phyloP scores from a whole-genome alignment of 331 rosid genomes.

The Ulmus americana region DNA sequence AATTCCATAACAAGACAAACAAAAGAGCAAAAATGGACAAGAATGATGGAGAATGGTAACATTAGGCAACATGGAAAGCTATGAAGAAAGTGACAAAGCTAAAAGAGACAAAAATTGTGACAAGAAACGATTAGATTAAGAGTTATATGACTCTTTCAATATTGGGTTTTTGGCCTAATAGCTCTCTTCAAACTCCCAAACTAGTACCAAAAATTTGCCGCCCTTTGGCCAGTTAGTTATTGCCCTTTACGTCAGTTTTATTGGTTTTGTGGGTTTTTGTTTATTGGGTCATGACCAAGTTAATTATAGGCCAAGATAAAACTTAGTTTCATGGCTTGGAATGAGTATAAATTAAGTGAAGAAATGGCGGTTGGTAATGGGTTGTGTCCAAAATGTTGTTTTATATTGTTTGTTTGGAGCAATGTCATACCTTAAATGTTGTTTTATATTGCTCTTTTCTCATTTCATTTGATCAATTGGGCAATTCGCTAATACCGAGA shows the following conservation, averaged over 20 bases:
- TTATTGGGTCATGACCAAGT: not conserved
- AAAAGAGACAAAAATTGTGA: conserved; percentile 13
- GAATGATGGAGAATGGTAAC: conserved; percentile 23
- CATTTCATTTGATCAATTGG: too few species aligned
- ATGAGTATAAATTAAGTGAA: too few species aligned
- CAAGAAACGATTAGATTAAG: not conserved
- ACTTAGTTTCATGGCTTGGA: not conserved
- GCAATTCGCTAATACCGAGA: too few species aligned
- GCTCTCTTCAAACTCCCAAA: not conserved
- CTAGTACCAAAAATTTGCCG: conserved; percentile 17
- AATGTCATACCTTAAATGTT: too few species aligned
- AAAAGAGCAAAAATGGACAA: not conserved
- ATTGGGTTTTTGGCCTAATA: not conserved
- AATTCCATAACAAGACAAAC: conserved; percentile 25
- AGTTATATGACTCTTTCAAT: conserved; percentile 8
- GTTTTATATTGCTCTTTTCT: too few species aligned
- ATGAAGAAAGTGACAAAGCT: conserved; percentile 24
- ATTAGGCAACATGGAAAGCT: conserved; percentile 42
- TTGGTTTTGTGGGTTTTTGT: not conserved
- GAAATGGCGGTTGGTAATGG: too few species aligned
- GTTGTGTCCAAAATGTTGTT: too few species aligned
- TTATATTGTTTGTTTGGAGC: too few species aligned
- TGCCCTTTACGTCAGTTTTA: not conserved
- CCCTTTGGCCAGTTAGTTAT: conserved; percentile 12
- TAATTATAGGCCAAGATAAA: not conserved